These are phyloP conservation scores for Kodamaea leandrae DNA, from an alignment of 805 yeast species.

Conservation along the genomic window DNA sequence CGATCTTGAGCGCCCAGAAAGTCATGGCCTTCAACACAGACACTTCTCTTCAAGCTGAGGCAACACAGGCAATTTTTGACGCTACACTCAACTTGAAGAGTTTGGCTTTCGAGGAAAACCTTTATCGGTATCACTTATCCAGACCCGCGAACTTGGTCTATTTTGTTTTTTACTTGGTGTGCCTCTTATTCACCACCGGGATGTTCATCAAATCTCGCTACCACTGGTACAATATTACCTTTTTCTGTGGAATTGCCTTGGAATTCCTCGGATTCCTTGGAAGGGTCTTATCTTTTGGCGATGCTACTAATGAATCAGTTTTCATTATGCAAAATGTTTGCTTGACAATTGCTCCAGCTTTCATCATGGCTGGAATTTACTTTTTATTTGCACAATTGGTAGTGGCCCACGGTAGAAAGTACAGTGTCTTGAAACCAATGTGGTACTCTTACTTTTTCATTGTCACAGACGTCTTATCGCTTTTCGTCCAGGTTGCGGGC, in stretches of 20 bases:
- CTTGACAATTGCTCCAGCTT: slow-evolving; percentile 42
- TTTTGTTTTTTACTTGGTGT: slow-evolving; percentile 24
- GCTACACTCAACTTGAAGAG: slow-evolving; percentile 32
- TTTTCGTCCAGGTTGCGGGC: slow-evolving; percentile 42
- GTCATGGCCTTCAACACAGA: slow-evolving; percentile 40
- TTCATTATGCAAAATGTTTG: slow-evolving; percentile 34
- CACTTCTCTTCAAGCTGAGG: slow-evolving; percentile 20
- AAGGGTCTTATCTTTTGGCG: slow-evolving; percentile 29
- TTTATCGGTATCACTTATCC: slow-evolving; percentile 24
- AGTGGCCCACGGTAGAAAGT: slow-evolving; percentile 36
- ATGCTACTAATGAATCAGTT: slow-evolving; percentile 18
- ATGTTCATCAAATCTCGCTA: slow-evolving; percentile 35
- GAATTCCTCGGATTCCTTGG: slow-evolving; percentile 41
- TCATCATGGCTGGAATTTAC: slow-evolving; percentile 43
- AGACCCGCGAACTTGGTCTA: slow-evolving; percentile 33
- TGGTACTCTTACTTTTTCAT: slow-evolving; percentile 45
- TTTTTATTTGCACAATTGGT: slow-evolving; percentile 41
- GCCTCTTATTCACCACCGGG: slow-evolving; percentile 22
- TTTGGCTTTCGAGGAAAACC: slow-evolving; percentile 28
- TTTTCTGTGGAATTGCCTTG: slow-evolving; percentile 34
- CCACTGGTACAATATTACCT: slow-evolving; percentile 40
- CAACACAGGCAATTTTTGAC: slow-evolving; percentile 33
- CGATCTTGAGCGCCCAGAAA: slow-evolving; percentile 31
- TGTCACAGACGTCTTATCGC: slow-evolving; percentile 34
- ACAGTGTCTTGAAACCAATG: slow-evolving; percentile 39